Conservation (phyloP, 2,329 filamentous ascomycete species). For the Calonectria leucothoes region DNA sequence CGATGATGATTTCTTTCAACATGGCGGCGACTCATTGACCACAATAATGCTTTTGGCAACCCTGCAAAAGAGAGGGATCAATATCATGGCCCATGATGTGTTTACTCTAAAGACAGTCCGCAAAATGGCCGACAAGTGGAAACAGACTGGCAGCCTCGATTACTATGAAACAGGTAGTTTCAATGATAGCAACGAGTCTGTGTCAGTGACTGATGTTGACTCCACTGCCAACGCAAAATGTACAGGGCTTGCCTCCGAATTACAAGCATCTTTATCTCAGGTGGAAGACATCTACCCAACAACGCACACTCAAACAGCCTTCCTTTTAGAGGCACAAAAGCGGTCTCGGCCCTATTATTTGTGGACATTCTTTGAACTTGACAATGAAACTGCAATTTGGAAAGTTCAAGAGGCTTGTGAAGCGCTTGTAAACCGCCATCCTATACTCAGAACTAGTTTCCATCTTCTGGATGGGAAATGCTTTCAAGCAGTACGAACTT, state of each 20-base stretch:
- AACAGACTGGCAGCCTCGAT: too few relatives aligned
- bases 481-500: not conserved
- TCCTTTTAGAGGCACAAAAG: not conserved
- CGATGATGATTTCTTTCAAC: not conserved
- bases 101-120: not conserved
- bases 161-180: too few relatives aligned
- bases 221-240: not conserved
- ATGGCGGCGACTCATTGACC: not conserved
- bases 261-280: not conserved
- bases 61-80: not conserved
- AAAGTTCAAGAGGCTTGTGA: not conserved
- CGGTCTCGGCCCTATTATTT: not conserved
- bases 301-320: not conserved
- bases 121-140: not conserved
- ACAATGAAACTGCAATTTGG: too few relatives aligned
- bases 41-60: not conserved
- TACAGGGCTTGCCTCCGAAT: not conserved
- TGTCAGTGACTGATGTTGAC: not conserved
- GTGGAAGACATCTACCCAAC: not conserved
- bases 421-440: not conserved
- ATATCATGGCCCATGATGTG: not conserved
- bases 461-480: not conserved
- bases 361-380: not conserved
- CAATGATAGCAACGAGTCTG: not conserved
- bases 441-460: not conserved